Evolutionary conservation across 805 yeast species (phyloP).

Genomic region (Wickerhamiella kurtzmanii): DNA sequence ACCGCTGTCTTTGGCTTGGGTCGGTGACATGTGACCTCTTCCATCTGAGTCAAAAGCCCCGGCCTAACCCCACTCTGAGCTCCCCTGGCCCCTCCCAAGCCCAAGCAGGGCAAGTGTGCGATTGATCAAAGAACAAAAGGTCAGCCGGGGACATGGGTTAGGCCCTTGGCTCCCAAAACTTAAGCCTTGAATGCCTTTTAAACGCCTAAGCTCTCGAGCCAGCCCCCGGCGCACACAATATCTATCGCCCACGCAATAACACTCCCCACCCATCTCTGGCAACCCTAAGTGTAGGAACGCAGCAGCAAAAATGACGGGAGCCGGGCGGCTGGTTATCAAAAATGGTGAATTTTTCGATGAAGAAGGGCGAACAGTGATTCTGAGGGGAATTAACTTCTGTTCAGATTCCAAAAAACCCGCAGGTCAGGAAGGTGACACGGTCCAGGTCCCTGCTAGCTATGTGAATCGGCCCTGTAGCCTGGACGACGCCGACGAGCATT

Average conservation of each 20-base stretch:
- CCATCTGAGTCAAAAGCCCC: not conserved
- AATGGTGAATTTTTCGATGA: conserved; percentile 45
- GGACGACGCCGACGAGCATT: conserved; percentile 56
- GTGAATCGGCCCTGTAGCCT: conserved; percentile 69
- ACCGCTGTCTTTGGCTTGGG: too few species aligned
- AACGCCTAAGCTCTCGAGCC: not conserved
- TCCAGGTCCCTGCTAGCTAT: conserved; percentile 38
- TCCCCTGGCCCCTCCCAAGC: too few species aligned
- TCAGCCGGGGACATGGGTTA: too few species aligned
- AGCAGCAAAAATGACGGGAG: not conserved
- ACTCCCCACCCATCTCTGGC: too few species aligned
- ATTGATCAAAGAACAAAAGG: too few species aligned
- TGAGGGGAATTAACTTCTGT: conserved; percentile 75
- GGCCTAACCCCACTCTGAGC: too few species aligned
- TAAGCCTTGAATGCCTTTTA: not conserved
- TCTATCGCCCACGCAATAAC: too few species aligned
- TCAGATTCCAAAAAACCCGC: conserved; percentile 59
- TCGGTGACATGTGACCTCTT: not conserved
- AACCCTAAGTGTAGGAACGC: too few species aligned
- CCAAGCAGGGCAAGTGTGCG: too few species aligned
- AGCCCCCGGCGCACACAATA: too few species aligned
- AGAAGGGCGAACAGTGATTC: conserved; percentile 41
- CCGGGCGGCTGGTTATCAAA: not conserved
- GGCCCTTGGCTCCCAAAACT: too few species aligned
- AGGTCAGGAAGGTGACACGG: not conserved